Evolutionary conservation across 2,329 filamentous ascomycete genomes (phyloP).

Genomic region (Fusarium sp.): DNA sequence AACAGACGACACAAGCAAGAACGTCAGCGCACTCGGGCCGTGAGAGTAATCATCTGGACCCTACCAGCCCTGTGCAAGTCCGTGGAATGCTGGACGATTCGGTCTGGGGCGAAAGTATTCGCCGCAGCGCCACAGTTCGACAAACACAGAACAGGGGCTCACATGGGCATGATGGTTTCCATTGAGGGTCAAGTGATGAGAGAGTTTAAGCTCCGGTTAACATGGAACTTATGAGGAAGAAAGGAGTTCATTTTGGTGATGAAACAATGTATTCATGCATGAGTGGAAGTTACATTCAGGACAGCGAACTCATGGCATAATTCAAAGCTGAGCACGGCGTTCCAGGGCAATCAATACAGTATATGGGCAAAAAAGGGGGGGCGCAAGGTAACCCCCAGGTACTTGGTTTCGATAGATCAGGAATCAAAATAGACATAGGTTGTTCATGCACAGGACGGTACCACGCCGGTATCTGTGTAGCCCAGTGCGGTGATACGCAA

Average conservation of each 20-base stretch:
- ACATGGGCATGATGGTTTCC: constrained; percentile 49
- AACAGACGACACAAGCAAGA: constrained; percentile 52
- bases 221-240: not conserved
- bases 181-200: constrained; percentile 34
- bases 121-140: constrained; percentile 82
- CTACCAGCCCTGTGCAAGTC: constrained; percentile 72
- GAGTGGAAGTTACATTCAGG: constrained; percentile 4
- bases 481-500: constrained; percentile 11
- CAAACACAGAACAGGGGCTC: constrained; percentile 56
- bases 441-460: constrained; percentile 20
- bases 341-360: constrained; percentile 29
- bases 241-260: constrained; percentile 10
- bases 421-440: constrained; percentile 32
- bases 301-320: constrained; percentile 19
- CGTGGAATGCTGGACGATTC: constrained; percentile 89
- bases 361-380: constrained; percentile 19
- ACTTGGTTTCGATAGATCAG: constrained; percentile 20
- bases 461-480: not conserved
- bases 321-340: constrained; percentile 38
- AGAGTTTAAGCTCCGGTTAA: constrained; percentile 30
- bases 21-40: constrained; percentile 64
- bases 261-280: constrained; percentile 24
- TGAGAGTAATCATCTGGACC: constrained; percentile 63
- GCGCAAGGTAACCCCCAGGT: constrained; percentile 6
- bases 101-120: constrained; percentile 92